Base-by-base conservation (phyloP, 1,284 basidiomycete species). In the Heterobasidion annosum region DNA sequence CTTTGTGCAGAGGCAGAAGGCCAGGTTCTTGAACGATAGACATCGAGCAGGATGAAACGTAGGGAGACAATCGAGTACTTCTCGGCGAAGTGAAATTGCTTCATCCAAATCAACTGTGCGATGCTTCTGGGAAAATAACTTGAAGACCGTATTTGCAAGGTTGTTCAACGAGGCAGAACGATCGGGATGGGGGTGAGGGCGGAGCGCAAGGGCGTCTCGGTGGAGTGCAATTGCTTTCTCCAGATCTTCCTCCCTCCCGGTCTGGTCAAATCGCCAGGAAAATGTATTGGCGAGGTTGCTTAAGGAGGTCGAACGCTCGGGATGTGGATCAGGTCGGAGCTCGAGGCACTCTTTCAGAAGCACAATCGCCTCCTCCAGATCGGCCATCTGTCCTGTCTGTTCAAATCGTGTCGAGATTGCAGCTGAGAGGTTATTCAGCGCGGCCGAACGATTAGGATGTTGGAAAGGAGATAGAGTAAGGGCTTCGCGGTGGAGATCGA, bases 301-400 rank as follows among this genome's bases (percentile, higher is more conserved):
- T 16, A 46, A 18, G 10, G 45, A 18, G 16, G 13, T 16, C 12
- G 19, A 16, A 2, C 15, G 18, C 45, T 58, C 37, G 12, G 66
- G 52, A 50, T 66, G 63, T 9, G 53, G 62, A n/a, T 53, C 7
- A 43, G 63, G 60, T 35, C 48, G 55, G 18, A 66, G 63, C 8
- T 57, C 57, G 8, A 72, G 56, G 7, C 59, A 63, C 13, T 59
- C 53, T 15, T 58, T 48, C 42, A 63, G 57, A 48, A 59, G 53
- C 25, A 56, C 58, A 47, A 70, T 61, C 16, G 68, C 67, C 15
- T 47, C 54, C 35, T 71, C 61, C 37, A 71, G 54, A 57, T 73
- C 71, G 18, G 57, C 55, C 1, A 50, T 9, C 8, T 61, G 43
- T 33, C 66, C 63, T 7, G 44, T 34, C 25, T 53, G 54, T 46